Base-by-base conservation (phyloP, 805 yeast species). In the Yarrowia porcina region DNA sequence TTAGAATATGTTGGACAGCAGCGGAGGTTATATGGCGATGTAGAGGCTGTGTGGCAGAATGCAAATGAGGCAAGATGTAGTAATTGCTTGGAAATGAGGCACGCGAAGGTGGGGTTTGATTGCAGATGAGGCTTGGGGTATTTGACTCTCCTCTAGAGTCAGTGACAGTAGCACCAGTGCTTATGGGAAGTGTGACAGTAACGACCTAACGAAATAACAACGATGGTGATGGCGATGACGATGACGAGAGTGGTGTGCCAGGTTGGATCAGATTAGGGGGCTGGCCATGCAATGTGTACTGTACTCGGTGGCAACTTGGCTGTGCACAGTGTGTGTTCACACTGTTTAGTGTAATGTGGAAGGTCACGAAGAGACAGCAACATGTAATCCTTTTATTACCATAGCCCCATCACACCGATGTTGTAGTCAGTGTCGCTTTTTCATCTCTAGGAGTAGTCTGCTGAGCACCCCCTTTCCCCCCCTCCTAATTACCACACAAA, bases 381-480 rank as follows among this genome's bases (percentile, higher is more conserved):
- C 13, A 11, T 11, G 17, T 18, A 28, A 18, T 17, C 41, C 57
- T 49, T 49, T 49, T 49, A 33, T 21, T 18, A 15, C 10, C 13
- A 13, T n/a, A 5, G 33, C 32, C 41, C 57, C 57, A 49, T 33
- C 57, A 32, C 57, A 49, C 20, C 10, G 41, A n/a, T 49, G 39
- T 49, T 15, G 39, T 32, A 21, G 33, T 20, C 41, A n/a, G 11
- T 33, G 41, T 49, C 57, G 30, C 57, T 49, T 49, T 49, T 49
- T 33, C 57, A 49, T 49, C 57, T 49, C 41, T 49, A 49, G 57
- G 30, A 21, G 41, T 33, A 21, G 57, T 49, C 57, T 49, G 39
- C 41, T 49, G 57, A 49, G 57, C 41, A 33, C 41, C 57, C 57
- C 57, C 41, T 49, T 45, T 45, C 9, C 27, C 20, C 36, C 36